Evolutionary conservation across 2,329 filamentous ascomycete species (phyloP).

Genomic region (Microsporum ferrugineum): DNA sequence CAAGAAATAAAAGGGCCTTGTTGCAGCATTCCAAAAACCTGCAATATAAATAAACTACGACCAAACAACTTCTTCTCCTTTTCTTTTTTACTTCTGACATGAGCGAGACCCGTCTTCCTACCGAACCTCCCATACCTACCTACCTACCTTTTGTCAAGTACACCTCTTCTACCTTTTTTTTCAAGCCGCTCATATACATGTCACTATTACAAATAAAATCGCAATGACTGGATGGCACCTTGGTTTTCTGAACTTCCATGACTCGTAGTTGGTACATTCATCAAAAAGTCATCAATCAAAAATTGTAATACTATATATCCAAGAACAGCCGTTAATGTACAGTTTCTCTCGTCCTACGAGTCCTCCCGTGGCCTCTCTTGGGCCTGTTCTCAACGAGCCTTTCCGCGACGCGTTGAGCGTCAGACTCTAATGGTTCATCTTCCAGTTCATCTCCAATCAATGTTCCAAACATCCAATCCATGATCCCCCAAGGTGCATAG

Average conservation of each 20-base stretch:
- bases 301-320: not conserved
- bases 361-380: conserved; percentile 19
- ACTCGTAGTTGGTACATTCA: not conserved
- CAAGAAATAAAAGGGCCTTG: not conserved
- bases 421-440: conserved; percentile 37
- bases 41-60: conserved; percentile 2
- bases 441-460: conserved; percentile 35
- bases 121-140: not conserved
- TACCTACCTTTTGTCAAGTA: not conserved
- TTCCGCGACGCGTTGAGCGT: conserved; percentile 25
- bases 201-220: conserved; percentile 1
- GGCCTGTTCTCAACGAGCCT: conserved; percentile 24
- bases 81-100: not conserved
- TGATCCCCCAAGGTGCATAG: conserved; percentile 36
- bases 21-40: not conserved
- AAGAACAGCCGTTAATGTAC: not conserved
- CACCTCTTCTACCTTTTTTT: not conserved
- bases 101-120: not conserved
- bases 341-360: conserved; percentile 2
- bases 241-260: not conserved
- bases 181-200: conserved; percentile 1
- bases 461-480: conserved; percentile 37
- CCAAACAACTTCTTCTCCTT: not conserved
- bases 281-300: not conserved
- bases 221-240: conserved; percentile 1